These are phyloP conservation scores for Metarhizium brunneum DNA, from an alignment of 2,329 filamentous ascomycete genomes.

Conservation along the genomic window DNA sequence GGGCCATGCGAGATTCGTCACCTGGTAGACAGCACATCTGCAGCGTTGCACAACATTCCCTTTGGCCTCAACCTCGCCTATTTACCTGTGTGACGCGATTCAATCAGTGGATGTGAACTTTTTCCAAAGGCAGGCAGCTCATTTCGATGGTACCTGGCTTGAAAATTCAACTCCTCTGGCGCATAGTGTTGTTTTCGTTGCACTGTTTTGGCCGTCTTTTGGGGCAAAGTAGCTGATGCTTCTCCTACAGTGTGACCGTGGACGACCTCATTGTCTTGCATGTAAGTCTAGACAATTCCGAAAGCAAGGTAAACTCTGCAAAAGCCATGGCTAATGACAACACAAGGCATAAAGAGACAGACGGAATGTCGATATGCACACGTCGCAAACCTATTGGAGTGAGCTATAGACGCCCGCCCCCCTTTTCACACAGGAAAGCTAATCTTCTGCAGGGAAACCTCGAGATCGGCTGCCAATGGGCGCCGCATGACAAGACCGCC, in stretches of 20 bases:
- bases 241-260: slow-evolving; percentile 57
- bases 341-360: slow-evolving; percentile 63
- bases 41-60: slow-evolving; percentile 5
- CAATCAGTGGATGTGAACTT: background rate
- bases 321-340: slow-evolving; percentile 14
- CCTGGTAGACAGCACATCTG: background rate
- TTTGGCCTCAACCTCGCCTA: background rate
- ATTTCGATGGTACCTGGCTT: too few species aligned
- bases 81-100: background rate
- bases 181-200: too few species aligned
- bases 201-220: background rate
- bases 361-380: slow-evolving; percentile 67
- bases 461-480: slow-evolving; percentile 40
- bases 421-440: background rate
- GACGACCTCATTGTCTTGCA: slow-evolving; percentile 57
- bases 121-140: background rate
- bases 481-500: slow-evolving; percentile 49
- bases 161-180: too few species aligned
- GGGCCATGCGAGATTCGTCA: background rate
- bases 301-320: slow-evolving; percentile 2
- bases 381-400: slow-evolving; percentile 70
- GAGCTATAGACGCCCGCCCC: slow-evolving; percentile 21
- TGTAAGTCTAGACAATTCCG: slow-evolving; percentile 33
- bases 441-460: slow-evolving; percentile 41
- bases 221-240: background rate